phyloP scores from a whole-genome alignment of 306 rosid species.

The Malus asiatica region DNA sequence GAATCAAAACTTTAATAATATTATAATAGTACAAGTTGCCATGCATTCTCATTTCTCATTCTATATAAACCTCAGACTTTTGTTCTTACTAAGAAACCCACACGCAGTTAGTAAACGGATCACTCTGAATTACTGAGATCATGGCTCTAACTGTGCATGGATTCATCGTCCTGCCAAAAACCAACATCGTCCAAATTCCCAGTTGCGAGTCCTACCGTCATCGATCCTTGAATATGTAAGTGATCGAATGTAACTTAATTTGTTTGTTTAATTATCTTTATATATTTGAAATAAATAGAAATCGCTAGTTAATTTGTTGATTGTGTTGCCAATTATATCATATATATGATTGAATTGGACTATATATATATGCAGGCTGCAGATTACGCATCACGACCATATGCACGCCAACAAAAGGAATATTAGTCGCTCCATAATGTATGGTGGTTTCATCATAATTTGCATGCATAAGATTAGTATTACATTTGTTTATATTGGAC shows the following conservation, averaged over 20 bases:
- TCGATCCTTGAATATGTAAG: background rate
- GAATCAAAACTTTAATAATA: too few species aligned
- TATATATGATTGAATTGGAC: background rate
- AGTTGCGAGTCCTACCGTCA: background rate
- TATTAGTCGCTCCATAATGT: background rate
- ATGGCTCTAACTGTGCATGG: constrained; percentile 3
- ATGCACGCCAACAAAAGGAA: background rate
- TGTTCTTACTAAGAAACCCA: background rate
- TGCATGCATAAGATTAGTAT: background rate
- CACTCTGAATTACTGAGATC: background rate
- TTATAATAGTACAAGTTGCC: background rate
- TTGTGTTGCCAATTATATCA: background rate
- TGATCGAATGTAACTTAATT: background rate
- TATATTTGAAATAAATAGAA: background rate
- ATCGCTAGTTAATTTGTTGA: background rate
- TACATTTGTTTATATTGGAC: background rate
- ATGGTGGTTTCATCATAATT: background rate
- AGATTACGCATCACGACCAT: background rate
- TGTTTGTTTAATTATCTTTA: background rate
- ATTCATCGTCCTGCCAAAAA: background rate
- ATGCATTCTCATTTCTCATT: background rate
- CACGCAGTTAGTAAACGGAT: background rate
- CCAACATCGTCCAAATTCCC: background rate
- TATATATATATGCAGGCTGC: constrained; percentile 1
- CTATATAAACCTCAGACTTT: background rate